A percentile compares a stretch with the other conserved stretches of the same genome.
phyloP scores from a whole-genome alignment of 306 rosid genomes.

The Vicia sativa region DNA sequence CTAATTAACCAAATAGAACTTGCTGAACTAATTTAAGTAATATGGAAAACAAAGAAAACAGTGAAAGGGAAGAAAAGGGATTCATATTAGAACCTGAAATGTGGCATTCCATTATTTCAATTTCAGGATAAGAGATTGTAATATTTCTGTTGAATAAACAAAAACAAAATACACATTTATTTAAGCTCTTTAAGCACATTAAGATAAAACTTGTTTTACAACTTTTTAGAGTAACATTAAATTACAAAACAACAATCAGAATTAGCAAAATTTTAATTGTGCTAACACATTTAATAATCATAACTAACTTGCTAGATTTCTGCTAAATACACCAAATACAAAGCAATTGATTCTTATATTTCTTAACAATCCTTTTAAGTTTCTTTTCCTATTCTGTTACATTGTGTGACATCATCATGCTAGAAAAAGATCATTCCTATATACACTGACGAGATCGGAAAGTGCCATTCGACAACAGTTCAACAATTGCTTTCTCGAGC shows the following conservation, averaged over 20 bases:
- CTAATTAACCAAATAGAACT: no score
- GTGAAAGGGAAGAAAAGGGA: no score
- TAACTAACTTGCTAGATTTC: conserved; percentile 36
- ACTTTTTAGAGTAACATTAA: not conserved
- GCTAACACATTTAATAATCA: conserved; percentile 24
- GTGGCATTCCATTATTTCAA: no score
- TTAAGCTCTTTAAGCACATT: no score
- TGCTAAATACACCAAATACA: conserved; percentile 21
- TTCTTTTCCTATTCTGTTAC: conserved; percentile 24
- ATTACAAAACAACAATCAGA: conserved; percentile 25
- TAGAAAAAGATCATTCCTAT: conserved; percentile 49
- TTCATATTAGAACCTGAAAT: no score
- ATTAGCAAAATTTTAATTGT: conserved; percentile 31
- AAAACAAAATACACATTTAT: no score
- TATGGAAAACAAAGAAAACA: no score
- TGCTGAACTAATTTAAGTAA: no score
- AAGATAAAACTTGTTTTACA: no score
- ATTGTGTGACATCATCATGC: conserved; percentile 14
- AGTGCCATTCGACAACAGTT: conserved; percentile 64
- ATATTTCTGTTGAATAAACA: no score
- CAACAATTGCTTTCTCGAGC: conserved; percentile 72
- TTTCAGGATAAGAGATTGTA: no score
- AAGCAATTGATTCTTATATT: conserved; percentile 30
- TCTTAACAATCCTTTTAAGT: conserved; percentile 13
- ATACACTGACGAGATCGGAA: conserved; percentile 58